A percentile compares a stretch with the other conserved stretches of the same genome.
Conservation (phyloP, 73 alveolate genomes). For the Tetrahymena malaccensis region DNA sequence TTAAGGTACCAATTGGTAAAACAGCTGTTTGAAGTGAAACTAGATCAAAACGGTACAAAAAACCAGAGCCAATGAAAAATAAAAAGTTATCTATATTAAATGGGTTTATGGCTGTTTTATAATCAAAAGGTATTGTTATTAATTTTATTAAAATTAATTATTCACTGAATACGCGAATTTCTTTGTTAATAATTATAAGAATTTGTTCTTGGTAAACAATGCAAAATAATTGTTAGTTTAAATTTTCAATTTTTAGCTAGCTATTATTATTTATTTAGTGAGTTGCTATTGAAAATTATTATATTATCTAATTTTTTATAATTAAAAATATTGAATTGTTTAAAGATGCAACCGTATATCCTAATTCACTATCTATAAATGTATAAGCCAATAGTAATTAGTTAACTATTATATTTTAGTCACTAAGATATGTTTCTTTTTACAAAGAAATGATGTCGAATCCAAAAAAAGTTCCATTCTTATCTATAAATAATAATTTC, state of each 20-base stretch:
- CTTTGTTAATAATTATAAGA: not conserved
- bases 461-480: not conserved
- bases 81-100: not conserved
- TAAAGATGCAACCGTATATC: not conserved
- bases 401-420: not conserved
- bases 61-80: no score
- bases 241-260: not conserved
- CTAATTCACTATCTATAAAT: not conserved
- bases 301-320: not conserved
- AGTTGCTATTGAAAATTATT: not conserved
- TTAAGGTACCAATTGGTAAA: not conserved
- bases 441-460: not conserved
- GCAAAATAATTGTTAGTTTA: not conserved
- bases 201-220: not conserved
- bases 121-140: not conserved
- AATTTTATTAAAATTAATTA: no score
- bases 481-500: not conserved
- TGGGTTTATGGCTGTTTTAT: not conserved
- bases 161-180: no score
- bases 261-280: not conserved
- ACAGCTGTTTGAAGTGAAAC: not conserved
- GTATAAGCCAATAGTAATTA: not conserved
- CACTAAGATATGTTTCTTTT: not conserved
- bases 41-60: no score
- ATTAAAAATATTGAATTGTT: not conserved